Evolutionary conservation across 129 eudicot species (phyloP), one percentile per base, ranked within the genome.

Genomic region (Sambucus nigra): DNA sequence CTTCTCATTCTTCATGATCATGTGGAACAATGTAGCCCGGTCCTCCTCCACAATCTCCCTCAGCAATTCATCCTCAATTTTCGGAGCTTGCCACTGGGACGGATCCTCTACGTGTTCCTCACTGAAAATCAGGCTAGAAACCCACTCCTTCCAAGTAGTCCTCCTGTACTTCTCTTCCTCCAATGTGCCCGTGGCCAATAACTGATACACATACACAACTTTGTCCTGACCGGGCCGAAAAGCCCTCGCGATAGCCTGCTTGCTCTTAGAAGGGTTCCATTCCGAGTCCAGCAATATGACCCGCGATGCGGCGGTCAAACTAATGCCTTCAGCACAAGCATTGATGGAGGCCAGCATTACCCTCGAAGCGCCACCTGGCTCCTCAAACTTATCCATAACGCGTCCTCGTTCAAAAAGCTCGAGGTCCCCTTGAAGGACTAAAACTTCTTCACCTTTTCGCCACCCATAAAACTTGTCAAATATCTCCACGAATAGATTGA

Each of bases 81-180:
- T 91, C 2, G 92, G 94, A 1, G 95, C 99, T 28, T 86, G 89
- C 99, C 99, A 91, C 20, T 73, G 88, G 26, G 95, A 91, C 20
- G 99, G 99, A 55, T 91, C 99, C 70, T 91, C 95, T 16, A 91
- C 95, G 23, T 60, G 73, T 17, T 91, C 99, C 53, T 91, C 99
- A 11, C 99, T 91, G 60, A 91, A 91, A 10, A 91, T 91, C 95
- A 91, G 82, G 67, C 87, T 73, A 8, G 99, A 91, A 19, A 91
- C 99, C 95, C 95, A 91, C 64, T 91, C 99, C 58, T 91, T 91
- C 99, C 99, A 91, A 0, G 99, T 91, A 0, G 99, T 91, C 58
- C 99, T 68, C 0, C 83, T 81, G 49, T 82, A 80, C 57, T 92
- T 92, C 69, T 92, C 99, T 52, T 92, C 99, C 57, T 92, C 99